Evolutionary conservation across 192 early-diverging fungal genomes (phyloP).

Genomic region (Dissophora ornata): DNA sequence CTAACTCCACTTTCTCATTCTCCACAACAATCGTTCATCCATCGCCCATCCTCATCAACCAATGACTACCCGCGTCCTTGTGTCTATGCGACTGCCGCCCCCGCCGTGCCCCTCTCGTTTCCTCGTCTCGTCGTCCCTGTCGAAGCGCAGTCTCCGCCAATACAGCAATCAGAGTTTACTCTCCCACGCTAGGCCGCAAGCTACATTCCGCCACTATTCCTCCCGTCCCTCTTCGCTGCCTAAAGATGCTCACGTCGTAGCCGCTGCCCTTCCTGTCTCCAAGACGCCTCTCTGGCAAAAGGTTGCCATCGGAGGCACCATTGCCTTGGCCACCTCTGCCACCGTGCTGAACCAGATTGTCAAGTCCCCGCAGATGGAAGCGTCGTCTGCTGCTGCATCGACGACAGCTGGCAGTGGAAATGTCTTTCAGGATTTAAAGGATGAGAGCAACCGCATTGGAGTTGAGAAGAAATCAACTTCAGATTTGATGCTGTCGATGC

Average conservation of each 20-base stretch:
- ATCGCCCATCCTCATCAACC: too few relatives aligned
- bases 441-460: slow-evolving; percentile 55
- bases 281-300: slow-evolving; percentile 44
- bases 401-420: not conserved
- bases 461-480: slow-evolving; percentile 61
- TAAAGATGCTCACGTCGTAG: not conserved
- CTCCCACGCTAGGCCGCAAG: slow-evolving; percentile 27
- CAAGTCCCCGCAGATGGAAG: slow-evolving; percentile 37
- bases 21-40: too few relatives aligned
- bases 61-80: slow-evolving; percentile 45
- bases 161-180: slow-evolving; percentile 8
- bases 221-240: not conserved
- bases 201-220: not conserved
- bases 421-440: slow-evolving; percentile 44
- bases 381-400: not conserved
- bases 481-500: slow-evolving; percentile 71
- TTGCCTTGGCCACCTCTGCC: slow-evolving; percentile 44
- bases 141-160: slow-evolving; percentile 15
- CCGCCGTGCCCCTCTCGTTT: slow-evolving; percentile 2
- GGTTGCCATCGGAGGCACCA: slow-evolving; percentile 44
- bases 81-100: slow-evolving; percentile 21
- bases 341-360: slow-evolving; percentile 39
- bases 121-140: not conserved
- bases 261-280: not conserved
- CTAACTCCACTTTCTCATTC: too few relatives aligned